Conservation (phyloP, 2,329 filamentous ascomycete genomes). For the Trematosphaeria pertusa region DNA sequence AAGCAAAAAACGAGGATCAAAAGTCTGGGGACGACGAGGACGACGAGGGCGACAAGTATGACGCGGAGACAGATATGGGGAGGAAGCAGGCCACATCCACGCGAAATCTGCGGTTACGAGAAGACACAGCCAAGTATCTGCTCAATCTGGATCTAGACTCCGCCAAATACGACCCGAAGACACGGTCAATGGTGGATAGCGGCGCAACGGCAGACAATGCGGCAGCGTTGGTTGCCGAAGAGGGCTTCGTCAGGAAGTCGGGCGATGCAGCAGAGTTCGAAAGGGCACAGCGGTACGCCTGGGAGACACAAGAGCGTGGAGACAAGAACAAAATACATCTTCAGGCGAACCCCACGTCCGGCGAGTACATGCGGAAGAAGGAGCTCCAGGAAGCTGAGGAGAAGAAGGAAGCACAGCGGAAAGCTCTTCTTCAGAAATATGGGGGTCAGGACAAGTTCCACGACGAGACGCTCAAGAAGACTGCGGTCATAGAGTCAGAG, state of each 20-base stretch:
- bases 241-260: slow-evolving; percentile 86
- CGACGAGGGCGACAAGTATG: slow-evolving; percentile 72
- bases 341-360: slow-evolving; percentile 95
- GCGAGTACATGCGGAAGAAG: slow-evolving; percentile 82
- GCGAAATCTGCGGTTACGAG: slow-evolving; percentile 86
- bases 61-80: slow-evolving; percentile 96
- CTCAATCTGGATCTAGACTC: slow-evolving; percentile 95
- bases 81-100: slow-evolving; percentile 90
- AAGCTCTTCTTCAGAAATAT: slow-evolving; percentile 80
- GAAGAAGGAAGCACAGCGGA: slow-evolving; percentile 71
- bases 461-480: slow-evolving; percentile 68
- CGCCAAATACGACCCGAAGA: slow-evolving; percentile 97
- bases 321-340: slow-evolving; percentile 84
- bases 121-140: slow-evolving; percentile 97
- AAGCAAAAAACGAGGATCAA: slow-evolving; percentile 49
- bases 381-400: slow-evolving; percentile 75
- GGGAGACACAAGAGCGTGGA: slow-evolving; percentile 88
- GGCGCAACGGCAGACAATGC: slow-evolving; percentile 82
- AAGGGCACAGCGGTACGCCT: slow-evolving; percentile 85
- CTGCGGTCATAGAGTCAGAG: slow-evolving; percentile 80
- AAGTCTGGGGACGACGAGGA: slow-evolving; percentile 57
- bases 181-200: slow-evolving; percentile 84
- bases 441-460: slow-evolving; percentile 70
- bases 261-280: slow-evolving; percentile 95
- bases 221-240: slow-evolving; percentile 84